Evolutionary conservation across 2,329 filamentous ascomycete species (phyloP).

Genomic region (Pleurostoma richardsiae): DNA sequence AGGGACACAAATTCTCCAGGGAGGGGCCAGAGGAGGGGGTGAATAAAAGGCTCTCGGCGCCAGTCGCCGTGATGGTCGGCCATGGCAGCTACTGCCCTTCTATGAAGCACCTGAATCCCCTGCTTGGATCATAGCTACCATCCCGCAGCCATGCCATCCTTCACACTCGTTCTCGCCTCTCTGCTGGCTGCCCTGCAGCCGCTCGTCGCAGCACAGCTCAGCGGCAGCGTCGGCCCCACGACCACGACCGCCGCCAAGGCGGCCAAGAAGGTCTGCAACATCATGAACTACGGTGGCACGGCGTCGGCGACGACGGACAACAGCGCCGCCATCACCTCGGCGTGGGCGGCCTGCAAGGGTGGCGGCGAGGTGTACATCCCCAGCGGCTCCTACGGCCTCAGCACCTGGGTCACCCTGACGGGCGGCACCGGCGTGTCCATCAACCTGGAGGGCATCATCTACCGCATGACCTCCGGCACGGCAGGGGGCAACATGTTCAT

Average conservation of each 20-base stretch:
- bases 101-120: too few species aligned
- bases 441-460: constrained; percentile 35
- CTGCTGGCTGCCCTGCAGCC: too few species aligned
- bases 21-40: too few species aligned
- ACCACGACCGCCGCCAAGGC: constrained; percentile 19
- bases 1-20: too few species aligned
- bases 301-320: constrained; percentile 40
- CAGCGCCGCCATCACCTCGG: constrained; percentile 16
- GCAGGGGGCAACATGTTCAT: constrained; percentile 17
- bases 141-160: too few species aligned
- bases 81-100: too few species aligned
- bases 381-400: constrained; percentile 38
- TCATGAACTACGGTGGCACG: constrained; percentile 43
- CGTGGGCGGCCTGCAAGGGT: constrained; percentile 32
- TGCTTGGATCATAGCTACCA: too few species aligned
- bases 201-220: constrained; percentile 13
- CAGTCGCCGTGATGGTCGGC: too few species aligned
- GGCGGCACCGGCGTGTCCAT: constrained; percentile 39
- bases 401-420: constrained; percentile 37
- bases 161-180: too few species aligned
- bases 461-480: constrained; percentile 12
- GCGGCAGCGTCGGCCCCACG: constrained; percentile 17
- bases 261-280: constrained; percentile 34
- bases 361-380: constrained; percentile 45
- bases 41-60: too few species aligned